Base-by-base conservation (phyloP, 108 stramenopile genomes). In the Fistulifera solaris region DNA sequence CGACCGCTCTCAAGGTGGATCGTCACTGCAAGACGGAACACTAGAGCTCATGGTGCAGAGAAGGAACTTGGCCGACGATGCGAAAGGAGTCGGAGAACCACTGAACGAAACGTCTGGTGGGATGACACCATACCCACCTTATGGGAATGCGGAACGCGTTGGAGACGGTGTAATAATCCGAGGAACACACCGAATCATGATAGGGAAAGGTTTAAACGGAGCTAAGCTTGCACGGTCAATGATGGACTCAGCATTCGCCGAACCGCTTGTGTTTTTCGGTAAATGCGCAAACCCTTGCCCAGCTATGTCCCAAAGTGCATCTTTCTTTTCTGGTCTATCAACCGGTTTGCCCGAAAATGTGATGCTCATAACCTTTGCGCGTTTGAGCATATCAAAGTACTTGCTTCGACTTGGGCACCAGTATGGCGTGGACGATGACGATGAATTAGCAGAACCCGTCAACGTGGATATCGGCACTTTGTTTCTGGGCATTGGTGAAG, bases 41-140 rank as follows among this genome's bases (percentile, higher is more conserved):
- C 24, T 96, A 22, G 96, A 98, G 73, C 50, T 96, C 23, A 92
- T 98, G 97, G 92, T 95, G 8, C 94, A 96, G 40, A 79, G 97
- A 7, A 74, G 95, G 1, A 81, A 73, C 0, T 51, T 89, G 8
- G 63, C 49, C 31, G 91, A 94, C 57, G 89, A 94, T 66, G 35
- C 49, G 15, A 56, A 82, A 17, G 83, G 89, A 10, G 84, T 87
- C 1, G 72, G 56, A 7, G 88, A 87, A 65, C 70, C 91, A 22
- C 58, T 94, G n/a, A 85, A 94, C 48, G 87, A 94, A 58, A 94
- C 92, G 18, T 71, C 75, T 53, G 56, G 60, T 28, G 85, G 83
- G 11, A 78, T 93, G 17, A 81, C 71, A 8, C 71, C 85, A 10
- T 87, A 77, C 66, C 80, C 81, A 11, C 87, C 89, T 25, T 89